Conservation (phyloP, 2,329 filamentous ascomycete species). For the Elsinoe batatas region DNA sequence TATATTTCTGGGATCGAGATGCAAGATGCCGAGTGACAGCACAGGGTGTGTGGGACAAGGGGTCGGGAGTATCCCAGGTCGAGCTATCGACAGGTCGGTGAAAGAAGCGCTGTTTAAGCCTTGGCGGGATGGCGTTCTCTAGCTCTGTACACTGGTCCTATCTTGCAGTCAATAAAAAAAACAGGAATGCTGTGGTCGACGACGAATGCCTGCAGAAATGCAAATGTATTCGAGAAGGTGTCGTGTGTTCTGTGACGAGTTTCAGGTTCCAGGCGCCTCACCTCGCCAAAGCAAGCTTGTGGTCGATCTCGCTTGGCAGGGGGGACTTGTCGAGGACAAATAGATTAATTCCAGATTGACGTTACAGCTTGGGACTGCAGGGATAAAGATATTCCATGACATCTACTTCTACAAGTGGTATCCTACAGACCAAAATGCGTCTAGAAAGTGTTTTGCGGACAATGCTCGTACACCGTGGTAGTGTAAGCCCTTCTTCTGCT, state of each 20-base stretch:
- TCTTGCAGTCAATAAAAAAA: background rate
- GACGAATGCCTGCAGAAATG: background rate
- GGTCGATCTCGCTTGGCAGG: constrained; percentile 5
- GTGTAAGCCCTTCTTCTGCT: background rate
- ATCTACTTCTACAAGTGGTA: constrained; percentile 11
- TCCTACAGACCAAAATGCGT: background rate
- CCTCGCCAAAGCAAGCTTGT: background rate
- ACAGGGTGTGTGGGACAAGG: constrained; percentile 1
- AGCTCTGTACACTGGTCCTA: background rate
- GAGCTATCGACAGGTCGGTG: constrained; percentile 9
- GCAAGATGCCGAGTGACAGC: background rate
- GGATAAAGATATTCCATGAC: background rate
- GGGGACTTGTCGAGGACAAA: background rate
- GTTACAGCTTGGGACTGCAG: background rate
- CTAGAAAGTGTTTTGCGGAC: background rate
- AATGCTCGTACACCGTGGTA: background rate
- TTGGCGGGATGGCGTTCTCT: background rate
- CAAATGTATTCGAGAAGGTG: constrained; percentile 2
- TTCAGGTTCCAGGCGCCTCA: background rate
- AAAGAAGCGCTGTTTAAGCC: background rate
- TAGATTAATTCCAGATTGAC: background rate
- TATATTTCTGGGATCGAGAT: background rate
- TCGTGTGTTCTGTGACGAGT: constrained; percentile 1
- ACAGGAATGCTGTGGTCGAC: background rate
- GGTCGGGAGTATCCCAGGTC: background rate